A percentile compares a stretch with the other conserved stretches of the same genome.
Conservation (phyloP, 305 asterid species). For the Plantago rigida region DNA sequence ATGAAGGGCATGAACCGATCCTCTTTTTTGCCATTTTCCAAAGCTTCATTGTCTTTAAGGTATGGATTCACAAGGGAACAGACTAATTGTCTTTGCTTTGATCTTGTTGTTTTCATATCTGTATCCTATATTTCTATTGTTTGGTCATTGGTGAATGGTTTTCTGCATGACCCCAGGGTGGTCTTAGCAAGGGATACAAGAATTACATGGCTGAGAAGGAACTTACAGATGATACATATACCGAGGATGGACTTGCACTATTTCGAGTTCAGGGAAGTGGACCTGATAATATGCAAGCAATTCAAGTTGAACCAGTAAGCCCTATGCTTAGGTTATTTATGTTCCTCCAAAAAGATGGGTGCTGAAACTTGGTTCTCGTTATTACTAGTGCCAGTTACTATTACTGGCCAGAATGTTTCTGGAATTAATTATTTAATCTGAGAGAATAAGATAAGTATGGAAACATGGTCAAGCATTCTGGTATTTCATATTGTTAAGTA, state of each 20-base stretch:
- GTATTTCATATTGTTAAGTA: no score
- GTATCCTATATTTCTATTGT: slow-evolving; percentile 9
- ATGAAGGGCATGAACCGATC: slow-evolving; percentile 64
- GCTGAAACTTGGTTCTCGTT: slow-evolving; percentile 8
- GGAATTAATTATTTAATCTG: no score
- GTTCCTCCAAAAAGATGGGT: slow-evolving; percentile 3
- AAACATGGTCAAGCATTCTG: no score
- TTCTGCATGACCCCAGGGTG: slow-evolving; percentile 47
- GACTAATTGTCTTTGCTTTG: background rate
- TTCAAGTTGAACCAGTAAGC: slow-evolving; percentile 84
- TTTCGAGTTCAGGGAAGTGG: slow-evolving; percentile 80
- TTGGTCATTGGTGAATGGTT: slow-evolving; percentile 25
- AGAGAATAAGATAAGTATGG: no score
- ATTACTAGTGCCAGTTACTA: no score
- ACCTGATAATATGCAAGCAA: slow-evolving; percentile 66
- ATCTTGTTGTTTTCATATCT: background rate
- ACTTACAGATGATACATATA: slow-evolving; percentile 56
- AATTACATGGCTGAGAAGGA: slow-evolving; percentile 48
- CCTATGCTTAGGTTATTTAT: slow-evolving; percentile 6
- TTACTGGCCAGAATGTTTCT: no score
- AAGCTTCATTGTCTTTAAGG: slow-evolving; percentile 65
- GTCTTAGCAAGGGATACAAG: slow-evolving; percentile 60
- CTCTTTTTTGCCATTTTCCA: slow-evolving; percentile 67
- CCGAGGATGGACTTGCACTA: slow-evolving; percentile 55
- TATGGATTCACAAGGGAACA: slow-evolving; percentile 21